Percentiles rank a stretch among this genome's conserved stretches.
Evolutionary conservation across 83 land plant genomes (phyloP).

Genomic region (Picea mariana): DNA sequence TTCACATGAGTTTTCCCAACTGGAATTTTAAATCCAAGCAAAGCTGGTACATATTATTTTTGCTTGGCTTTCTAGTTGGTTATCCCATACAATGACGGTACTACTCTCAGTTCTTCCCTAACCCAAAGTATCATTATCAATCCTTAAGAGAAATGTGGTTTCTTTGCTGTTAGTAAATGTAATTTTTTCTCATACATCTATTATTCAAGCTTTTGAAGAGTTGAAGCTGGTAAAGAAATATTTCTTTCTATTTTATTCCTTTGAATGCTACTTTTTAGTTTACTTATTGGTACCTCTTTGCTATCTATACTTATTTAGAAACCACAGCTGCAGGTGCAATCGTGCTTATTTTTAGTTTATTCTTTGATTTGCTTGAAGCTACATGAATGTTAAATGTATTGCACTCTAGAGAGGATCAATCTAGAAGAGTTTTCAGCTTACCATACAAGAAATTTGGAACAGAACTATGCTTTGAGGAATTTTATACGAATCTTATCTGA

Average conservation of each 20-base stretch:
- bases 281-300: no score
- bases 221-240: conserved; percentile 3
- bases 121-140: background rate
- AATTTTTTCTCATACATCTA: background rate
- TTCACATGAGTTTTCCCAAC: background rate
- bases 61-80: background rate
- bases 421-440: background rate
- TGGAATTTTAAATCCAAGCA: background rate
- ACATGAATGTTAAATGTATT: background rate
- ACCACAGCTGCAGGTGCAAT: background rate
- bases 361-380: background rate
- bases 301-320: background rate
- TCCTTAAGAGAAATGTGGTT: background rate
- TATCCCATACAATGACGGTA: background rate
- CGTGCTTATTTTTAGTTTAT: background rate
- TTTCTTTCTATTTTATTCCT: background rate
- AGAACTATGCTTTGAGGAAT: background rate
- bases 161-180: background rate
- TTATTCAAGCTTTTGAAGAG: background rate
- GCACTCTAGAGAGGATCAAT: no score
- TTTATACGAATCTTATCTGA: background rate
- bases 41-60: background rate
- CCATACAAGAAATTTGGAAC: background rate
- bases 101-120: background rate
- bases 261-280: no score